These are phyloP conservation scores for Crithidia sp. DNA, from an alignment of 208 protist genomes.

Conservation along the genomic window DNA sequence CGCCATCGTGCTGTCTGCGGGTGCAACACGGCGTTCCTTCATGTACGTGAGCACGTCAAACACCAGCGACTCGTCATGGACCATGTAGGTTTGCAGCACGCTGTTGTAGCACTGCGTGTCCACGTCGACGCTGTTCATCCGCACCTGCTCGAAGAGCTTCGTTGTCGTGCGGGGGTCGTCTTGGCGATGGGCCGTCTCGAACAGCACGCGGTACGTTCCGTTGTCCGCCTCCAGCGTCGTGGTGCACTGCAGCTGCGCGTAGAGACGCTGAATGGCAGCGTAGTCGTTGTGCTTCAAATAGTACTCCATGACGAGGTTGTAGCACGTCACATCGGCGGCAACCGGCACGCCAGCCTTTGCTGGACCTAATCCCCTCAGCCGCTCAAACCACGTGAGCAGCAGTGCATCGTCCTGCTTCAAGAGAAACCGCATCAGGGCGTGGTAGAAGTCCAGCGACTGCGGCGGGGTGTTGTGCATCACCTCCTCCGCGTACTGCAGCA, in stretches of 20 bases:
- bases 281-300: conserved; percentile 46
- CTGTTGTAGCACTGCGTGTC: conserved; percentile 80
- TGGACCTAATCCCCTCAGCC: conserved; percentile 12
- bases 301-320: conserved; percentile 68
- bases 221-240: conserved; percentile 56
- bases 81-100: conserved; percentile 69
- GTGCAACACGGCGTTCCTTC: conserved; percentile 60
- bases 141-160: conserved; percentile 77
- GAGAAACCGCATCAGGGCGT: conserved; percentile 62
- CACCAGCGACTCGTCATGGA: conserved; percentile 52
- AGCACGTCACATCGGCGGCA: conserved; percentile 54
- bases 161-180: conserved; percentile 42
- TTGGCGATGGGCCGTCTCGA: conserved; percentile 52
- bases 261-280: conserved; percentile 60
- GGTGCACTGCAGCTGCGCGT: conserved; percentile 62
- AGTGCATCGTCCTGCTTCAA: conserved; percentile 44
- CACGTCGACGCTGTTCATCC: conserved; percentile 62
- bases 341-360: not conserved
- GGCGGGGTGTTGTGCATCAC: conserved; percentile 15
- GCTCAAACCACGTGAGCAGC: conserved; percentile 62
- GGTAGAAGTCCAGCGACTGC: conserved; percentile 48
- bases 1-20: conserved; percentile 67
- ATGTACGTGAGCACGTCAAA: conserved; percentile 87
- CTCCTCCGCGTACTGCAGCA: conserved; percentile 29
- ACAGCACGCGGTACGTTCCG: conserved; percentile 66